Evolutionary conservation across 306 rosid genomes (phyloP).

Genomic region (Adenanthera pavonina): DNA sequence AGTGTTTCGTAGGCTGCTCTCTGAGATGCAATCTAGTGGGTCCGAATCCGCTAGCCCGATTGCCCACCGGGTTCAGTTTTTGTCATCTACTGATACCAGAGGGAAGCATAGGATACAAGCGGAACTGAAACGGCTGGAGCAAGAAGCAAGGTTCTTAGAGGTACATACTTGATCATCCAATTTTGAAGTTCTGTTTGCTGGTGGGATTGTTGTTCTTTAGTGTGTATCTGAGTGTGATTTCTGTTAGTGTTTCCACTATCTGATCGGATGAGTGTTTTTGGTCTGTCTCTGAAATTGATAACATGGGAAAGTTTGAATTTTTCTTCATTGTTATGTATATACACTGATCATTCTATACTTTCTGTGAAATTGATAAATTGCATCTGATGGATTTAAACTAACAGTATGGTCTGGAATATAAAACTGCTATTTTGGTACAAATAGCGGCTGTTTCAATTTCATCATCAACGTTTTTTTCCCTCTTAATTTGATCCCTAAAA

Average conservation of each 20-base stretch:
- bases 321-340: constrained; percentile 16
- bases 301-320: constrained; percentile 34
- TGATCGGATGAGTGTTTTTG: constrained; percentile 30
- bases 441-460: background rate
- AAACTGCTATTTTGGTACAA: background rate
- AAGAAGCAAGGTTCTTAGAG: constrained; percentile 90
- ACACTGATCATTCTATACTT: background rate
- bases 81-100: constrained; percentile 75
- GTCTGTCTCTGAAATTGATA: constrained; percentile 18
- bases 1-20: constrained; percentile 33
- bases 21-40: constrained; percentile 71
- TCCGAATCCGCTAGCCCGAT: constrained; percentile 67
- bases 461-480: background rate
- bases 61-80: constrained; percentile 69
- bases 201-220: background rate
- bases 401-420: background rate
- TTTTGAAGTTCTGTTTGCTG: constrained; percentile 32
- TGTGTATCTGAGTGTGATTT: constrained; percentile 35
- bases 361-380: constrained; percentile 18
- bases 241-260: constrained; percentile 16
- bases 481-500: background rate
- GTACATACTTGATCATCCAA: constrained; percentile 45
- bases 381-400: constrained; percentile 1
- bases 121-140: constrained; percentile 88
- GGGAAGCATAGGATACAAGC: constrained; percentile 96